Evolutionary conservation across 2,329 filamentous ascomycete species (phyloP).

Genomic region (Sarocladium kiliense): DNA sequence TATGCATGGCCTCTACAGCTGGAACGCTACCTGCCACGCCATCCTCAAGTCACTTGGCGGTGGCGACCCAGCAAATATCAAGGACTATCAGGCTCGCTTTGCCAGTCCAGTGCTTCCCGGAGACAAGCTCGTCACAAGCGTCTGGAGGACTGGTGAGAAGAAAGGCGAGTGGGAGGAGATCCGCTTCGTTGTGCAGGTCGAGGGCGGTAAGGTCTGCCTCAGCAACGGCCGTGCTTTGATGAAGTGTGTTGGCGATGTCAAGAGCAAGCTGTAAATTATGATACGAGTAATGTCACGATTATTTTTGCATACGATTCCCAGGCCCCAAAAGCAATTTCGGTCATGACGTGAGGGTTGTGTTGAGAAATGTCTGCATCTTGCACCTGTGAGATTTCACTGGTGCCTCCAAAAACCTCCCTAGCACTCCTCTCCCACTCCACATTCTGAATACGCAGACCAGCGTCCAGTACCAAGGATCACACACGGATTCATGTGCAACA

Average conservation of each 20-base stretch:
- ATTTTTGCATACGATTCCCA: not conserved
- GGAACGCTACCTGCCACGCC: conserved; percentile 73
- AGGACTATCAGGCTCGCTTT: conserved; percentile 85
- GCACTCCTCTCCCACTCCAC: not conserved
- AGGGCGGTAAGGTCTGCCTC: conserved; percentile 76
- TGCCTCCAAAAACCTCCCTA: not conserved
- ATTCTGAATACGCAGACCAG: not conserved
- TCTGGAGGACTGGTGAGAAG: conserved; percentile 69
- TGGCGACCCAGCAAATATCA: conserved; percentile 74
- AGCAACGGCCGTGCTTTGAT: conserved; percentile 82
- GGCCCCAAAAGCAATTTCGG: too few species aligned
- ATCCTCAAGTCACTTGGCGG: conserved; percentile 69
- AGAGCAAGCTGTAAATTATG: conserved; percentile 55
- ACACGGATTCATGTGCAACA: not conserved
- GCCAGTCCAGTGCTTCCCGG: conserved; percentile 79
- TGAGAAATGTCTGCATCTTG: too few species aligned
- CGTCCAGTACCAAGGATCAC: not conserved
- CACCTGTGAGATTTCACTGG: too few species aligned
- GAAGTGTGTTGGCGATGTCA: conserved; percentile 51
- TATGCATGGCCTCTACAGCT: conserved; percentile 84
- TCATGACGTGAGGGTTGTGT: too few species aligned
- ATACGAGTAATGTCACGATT: not conserved
- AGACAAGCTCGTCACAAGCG: conserved; percentile 74
- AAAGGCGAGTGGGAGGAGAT: conserved; percentile 73
- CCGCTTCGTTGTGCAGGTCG: conserved; percentile 72